A percentile compares a stretch with the other conserved stretches of the same genome.
phyloP scores from a whole-genome alignment of 1,284 basidiomycete species.

The Cryptococcus sp. region DNA sequence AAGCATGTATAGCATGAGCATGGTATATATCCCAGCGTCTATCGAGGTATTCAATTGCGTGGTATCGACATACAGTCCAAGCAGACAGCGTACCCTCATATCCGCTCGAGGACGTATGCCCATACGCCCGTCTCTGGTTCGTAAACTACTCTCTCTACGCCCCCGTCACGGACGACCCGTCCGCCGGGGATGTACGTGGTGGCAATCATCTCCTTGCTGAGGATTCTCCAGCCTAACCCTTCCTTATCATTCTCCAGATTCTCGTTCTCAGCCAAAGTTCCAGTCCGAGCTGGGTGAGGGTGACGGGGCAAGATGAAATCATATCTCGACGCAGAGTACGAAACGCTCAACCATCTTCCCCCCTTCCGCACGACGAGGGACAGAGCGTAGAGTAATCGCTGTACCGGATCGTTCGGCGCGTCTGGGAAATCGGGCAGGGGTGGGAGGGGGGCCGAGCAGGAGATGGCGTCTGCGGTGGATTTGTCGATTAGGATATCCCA shows the following conservation, averaged over 20 bases:
- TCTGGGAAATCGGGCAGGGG: background rate
- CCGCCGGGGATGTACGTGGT: conserved; percentile 21
- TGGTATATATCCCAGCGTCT: background rate
- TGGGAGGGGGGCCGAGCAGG: conserved; percentile 29
- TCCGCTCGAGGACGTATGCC: conserved; percentile 20
- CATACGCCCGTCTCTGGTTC: conserved; percentile 29
- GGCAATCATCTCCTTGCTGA: conserved; percentile 15
- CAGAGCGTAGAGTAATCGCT: conserved; percentile 32
- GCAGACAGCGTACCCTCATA: too few species aligned
- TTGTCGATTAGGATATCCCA: conserved; percentile 48
- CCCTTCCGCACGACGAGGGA: conserved; percentile 19
- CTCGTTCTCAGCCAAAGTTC: background rate
- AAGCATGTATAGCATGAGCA: background rate
- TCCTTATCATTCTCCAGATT: background rate
- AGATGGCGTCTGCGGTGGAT: conserved; percentile 49
- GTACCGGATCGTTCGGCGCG: conserved; percentile 22
- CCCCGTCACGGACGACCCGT: conserved; percentile 5
- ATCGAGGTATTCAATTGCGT: too few species aligned
- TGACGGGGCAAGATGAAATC: conserved; percentile 14
- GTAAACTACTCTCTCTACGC: conserved; percentile 18
- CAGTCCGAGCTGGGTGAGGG: background rate
- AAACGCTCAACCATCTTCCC: conserved; percentile 39
- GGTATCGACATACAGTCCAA: too few species aligned
- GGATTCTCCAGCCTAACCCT: conserved; percentile 13
- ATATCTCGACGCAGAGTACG: conserved; percentile 42